Evolutionary conservation across 345 rosid species (phyloP).

Genomic region (Cochlearia excelsa): DNA sequence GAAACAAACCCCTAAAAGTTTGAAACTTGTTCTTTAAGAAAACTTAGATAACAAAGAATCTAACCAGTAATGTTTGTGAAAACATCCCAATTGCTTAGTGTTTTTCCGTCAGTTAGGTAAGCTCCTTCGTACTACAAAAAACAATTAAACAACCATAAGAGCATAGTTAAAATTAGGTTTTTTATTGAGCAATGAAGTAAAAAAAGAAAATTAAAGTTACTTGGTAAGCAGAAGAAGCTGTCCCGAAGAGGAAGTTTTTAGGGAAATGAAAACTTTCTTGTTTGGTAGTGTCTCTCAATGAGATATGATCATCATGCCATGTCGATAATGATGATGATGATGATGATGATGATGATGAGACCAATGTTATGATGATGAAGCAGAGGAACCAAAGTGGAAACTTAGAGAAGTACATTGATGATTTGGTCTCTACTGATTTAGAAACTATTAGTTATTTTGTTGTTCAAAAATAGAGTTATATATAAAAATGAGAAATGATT

Average conservation of each 20-base stretch:
- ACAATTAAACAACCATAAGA: neutral
- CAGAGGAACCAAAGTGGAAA: slow-evolving; percentile 3
- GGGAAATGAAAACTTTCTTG: slow-evolving; percentile 35
- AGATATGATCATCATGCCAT: slow-evolving; percentile 22
- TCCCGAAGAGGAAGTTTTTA: slow-evolving; percentile 60
- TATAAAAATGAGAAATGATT: slow-evolving; percentile 8
- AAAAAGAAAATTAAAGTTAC: slow-evolving; percentile 26
- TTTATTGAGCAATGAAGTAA: slow-evolving; percentile 1
- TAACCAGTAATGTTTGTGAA: slow-evolving; percentile 43
- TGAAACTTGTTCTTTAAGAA: too few species aligned
- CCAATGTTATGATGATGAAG: slow-evolving; percentile 25
- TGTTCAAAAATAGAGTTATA: neutral
- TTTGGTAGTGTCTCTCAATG: slow-evolving; percentile 7
- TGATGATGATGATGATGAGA: neutral
- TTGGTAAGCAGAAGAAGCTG: slow-evolving; percentile 82
- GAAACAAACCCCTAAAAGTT: neutral
- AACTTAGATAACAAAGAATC: neutral
- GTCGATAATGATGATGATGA: slow-evolving; percentile 14
- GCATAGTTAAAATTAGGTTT: slow-evolving; percentile 1
- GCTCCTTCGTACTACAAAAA: slow-evolving; percentile 50
- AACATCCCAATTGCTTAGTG: slow-evolving; percentile 55
- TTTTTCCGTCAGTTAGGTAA: slow-evolving; percentile 46
- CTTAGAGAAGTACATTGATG: slow-evolving; percentile 3
- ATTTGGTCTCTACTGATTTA: slow-evolving; percentile 8
- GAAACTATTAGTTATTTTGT: neutral